Evolutionary conservation across 768 basidiomycete genomes (phyloP).

Genomic region (Rossbeevera mucosa): DNA sequence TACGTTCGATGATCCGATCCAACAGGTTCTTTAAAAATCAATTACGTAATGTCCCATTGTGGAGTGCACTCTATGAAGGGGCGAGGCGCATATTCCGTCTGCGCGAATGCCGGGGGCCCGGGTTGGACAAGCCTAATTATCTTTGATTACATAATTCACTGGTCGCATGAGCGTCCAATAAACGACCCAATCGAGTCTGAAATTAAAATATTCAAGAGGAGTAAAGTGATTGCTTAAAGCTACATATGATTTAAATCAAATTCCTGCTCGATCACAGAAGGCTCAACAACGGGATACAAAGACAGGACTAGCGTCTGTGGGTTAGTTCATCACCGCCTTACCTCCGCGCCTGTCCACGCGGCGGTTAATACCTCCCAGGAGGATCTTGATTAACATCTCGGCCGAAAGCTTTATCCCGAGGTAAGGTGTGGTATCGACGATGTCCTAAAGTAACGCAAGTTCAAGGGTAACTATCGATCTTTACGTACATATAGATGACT

Average conservation of each 20-base stretch:
- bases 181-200: not conserved
- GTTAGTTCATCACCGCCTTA: slow-evolving; percentile 18
- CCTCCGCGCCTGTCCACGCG: slow-evolving; percentile 38
- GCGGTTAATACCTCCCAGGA: slow-evolving; percentile 64
- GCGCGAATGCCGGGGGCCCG: no score
- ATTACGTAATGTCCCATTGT: no score
- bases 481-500: slow-evolving; percentile 2
- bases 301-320: not conserved
- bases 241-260: not conserved
- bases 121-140: no score
- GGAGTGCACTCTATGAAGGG: no score
- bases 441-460: slow-evolving; percentile 40
- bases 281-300: not conserved
- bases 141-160: no score
- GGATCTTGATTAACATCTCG: slow-evolving; percentile 53
- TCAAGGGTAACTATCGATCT: not conserved
- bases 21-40: no score
- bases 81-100: no score
- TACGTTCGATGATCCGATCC: no score
- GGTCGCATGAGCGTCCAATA: no score
- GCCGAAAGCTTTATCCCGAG: slow-evolving; percentile 39
- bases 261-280: not conserved
- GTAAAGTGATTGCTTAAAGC: not conserved
- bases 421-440: slow-evolving; percentile 66
- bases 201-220: not conserved